Evolutionary conservation across 257 asterid species (phyloP), one percentile per base, ranked within the genome.

Genomic region (Eustoma russellianum): DNA sequence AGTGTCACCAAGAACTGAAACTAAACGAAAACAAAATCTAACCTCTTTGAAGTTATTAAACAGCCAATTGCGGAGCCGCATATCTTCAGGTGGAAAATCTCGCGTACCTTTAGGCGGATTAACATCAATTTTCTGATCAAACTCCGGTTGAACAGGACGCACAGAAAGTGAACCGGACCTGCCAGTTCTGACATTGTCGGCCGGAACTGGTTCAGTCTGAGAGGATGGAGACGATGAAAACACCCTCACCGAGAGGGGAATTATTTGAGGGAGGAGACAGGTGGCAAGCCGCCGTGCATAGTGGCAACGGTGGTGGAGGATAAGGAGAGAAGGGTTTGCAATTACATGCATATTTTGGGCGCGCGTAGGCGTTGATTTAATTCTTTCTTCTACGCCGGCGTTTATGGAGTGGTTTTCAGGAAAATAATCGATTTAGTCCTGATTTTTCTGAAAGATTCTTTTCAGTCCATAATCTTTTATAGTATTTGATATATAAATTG

Each of bases 51-150:
- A 91, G 69, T 87, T 70, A 48, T 76, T 76, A 69, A 91, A 87
- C 18, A 87, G 85, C 98, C 98, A 91, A 65, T 18, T 85, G 63
- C 97, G 85, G n/a, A 87, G 89, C 56, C 98, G 83, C 98, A 91
- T 87, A 43, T 91, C 98, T 56, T 24, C 30, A 0, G 98, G 98
- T 6, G 95, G 94, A 40, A 91, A 91, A 74, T 91, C 98, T 14
- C 96, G 78, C 6, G 98, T 91, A 14, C 98, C 98, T 73, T 84
- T 91, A 10, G 98, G 96, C 5, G 98, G 98, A 70, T 91, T 91
- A 14, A 87, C 94, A 34, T 91, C 98, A 53, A 91, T 87, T 82
- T 68, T 85, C 73, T 74, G 80, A 15, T 53, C 8, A 40, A 24
- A 55, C 33, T 76, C 82, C 11, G 68, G 41, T 35, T 72, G 69